These are phyloP conservation scores for Aegilops bicornis DNA, from an alignment of 176 grass and related monocot genomes.

Conservation along the genomic window DNA sequence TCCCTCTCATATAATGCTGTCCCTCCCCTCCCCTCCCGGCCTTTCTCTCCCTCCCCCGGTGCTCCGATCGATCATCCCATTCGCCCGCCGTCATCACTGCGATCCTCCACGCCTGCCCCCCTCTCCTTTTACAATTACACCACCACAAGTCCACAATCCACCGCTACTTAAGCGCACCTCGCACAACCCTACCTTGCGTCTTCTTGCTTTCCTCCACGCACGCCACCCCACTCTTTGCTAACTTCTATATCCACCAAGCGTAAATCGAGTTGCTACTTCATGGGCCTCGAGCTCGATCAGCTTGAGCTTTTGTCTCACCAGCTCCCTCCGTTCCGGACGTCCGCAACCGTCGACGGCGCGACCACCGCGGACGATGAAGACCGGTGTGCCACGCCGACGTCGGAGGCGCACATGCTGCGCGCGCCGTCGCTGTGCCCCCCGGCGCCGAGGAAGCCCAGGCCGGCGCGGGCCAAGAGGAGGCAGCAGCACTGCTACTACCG, in stretches of 20 bases:
- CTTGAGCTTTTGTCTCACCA: neutral
- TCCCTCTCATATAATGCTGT: constrained; percentile 25
- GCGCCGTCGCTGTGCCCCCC: constrained; percentile 35
- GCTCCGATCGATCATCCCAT: neutral
- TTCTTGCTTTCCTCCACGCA: neutral
- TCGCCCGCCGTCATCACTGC: constrained; percentile 33
- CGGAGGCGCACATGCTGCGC: constrained; percentile 6
- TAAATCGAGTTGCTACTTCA: neutral
- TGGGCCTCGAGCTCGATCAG: constrained; percentile 41
- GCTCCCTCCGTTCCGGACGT: constrained; percentile 33
- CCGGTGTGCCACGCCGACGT: constrained; percentile 45
- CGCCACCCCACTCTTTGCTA: neutral
- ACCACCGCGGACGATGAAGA: neutral
- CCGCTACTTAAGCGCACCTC: constrained; percentile 39
- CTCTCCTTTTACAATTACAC: too few species aligned
- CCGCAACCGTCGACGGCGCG: neutral
- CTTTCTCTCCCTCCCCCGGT: constrained; percentile 26
- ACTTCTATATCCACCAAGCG: neutral
- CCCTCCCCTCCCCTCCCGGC: neutral
- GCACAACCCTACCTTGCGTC: constrained; percentile 37
- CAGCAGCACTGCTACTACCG: neutral
- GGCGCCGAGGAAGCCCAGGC: constrained; percentile 51
- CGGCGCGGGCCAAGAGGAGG: neutral
- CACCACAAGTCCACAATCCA: neutral
- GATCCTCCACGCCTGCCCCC: constrained; percentile 42